Conservation (phyloP, 2,329 filamentous ascomycete species). For the Calonectria pseudoturangicola region DNA sequence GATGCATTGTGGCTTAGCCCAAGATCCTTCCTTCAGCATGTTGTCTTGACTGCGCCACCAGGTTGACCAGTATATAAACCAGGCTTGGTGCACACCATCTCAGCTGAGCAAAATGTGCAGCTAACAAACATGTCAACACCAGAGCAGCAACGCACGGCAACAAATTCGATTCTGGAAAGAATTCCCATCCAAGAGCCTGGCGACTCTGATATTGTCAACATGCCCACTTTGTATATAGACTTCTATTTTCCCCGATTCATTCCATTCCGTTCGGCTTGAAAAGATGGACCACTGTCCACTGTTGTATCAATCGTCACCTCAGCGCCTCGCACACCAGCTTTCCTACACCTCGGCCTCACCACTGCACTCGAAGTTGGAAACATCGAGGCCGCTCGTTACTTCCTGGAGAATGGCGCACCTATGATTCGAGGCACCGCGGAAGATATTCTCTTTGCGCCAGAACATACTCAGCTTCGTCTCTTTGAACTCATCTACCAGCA, state of each 20-base stretch:
- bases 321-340: constrained; percentile 29
- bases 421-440: constrained; percentile 36
- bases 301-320: constrained; percentile 35
- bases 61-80: no score
- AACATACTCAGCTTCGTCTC: constrained; percentile 9
- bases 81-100: no score
- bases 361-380: constrained; percentile 37
- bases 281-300: constrained; percentile 18
- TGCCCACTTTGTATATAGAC: background rate
- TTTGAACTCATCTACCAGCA: constrained; percentile 41
- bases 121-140: no score
- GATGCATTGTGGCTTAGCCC: no score
- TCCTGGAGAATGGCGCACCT: constrained; percentile 41
- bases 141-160: background rate
- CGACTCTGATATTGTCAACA: constrained; percentile 22
- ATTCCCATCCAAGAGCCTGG: constrained; percentile 34
- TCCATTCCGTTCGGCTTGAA: constrained; percentile 43
- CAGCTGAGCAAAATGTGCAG: no score
- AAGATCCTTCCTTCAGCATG: no score
- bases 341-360: constrained; percentile 39
- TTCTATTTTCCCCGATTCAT: background rate
- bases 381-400: constrained; percentile 26
- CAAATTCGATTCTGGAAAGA: background rate
- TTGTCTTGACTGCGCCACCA: no score
- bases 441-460: constrained; percentile 32